Evolutionary conservation across 306 rosid genomes (phyloP), one percentile per base, ranked within the genome.

Genomic region (Fagus sylvatica): DNA sequence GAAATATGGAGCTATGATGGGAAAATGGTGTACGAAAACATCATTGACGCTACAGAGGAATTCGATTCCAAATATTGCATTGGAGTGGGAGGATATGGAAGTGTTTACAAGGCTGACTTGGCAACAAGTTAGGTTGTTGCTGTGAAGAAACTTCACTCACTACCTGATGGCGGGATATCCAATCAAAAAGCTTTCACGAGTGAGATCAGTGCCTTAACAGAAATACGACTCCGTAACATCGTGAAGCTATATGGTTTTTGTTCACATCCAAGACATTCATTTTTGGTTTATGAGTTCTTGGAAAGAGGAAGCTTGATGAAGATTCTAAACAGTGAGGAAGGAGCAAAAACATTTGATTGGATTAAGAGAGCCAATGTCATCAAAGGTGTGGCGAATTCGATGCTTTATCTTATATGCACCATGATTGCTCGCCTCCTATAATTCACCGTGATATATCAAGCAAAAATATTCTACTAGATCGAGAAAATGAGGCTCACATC

Each of bases 351-450:
- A 19, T 78, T 82, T 33, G 30, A 82, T 22, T 78, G 87, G 87
- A 49, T 15, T 4, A 78, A 11, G 65, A 80, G 87, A 65, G 77
- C 74, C 51, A 68, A 80, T 73, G 79, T 80, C 42, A 79, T 84
- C 34, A 84, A 84, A 69, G 82, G 87, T 10, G 82, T 84, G 2
- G 80, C 80, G 28, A 84, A 80, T n/a, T n/a, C n/a, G n/a, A n/a
- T 73, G 87, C 80, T 33, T 76, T 84, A 60, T 1, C 51, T 46
- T 46, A 46, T 77, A 76, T 76, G 75, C 85, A 81, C 22, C 81
- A 81, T 72, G 13, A 71, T 53, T 9, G 85, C 51, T 46, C 1
- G 0, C 15, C 51, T 46, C 51, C 4, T 46, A 46, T 46, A 46
- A 46, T 46, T 46, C 51, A 46, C 7, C 4, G 0, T 10, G 51